Evolutionary conservation across 495 filamentous ascomycete genomes (phyloP).

Genomic region (Daldinia caldariorum): DNA sequence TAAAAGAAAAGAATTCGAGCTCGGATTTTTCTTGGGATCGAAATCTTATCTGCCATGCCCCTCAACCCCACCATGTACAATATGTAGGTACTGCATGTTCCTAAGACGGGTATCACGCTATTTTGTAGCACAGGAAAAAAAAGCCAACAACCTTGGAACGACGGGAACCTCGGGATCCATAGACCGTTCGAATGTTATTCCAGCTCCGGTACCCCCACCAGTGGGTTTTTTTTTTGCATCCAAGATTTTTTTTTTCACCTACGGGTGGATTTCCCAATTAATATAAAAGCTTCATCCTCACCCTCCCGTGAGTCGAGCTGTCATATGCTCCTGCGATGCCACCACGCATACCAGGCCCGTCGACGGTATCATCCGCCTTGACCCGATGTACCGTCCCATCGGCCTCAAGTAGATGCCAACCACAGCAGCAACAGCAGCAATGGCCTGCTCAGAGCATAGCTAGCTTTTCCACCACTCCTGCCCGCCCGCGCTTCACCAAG

Average conservation of each 20-base stretch:
- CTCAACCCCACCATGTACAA: neutral
- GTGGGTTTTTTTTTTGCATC: neutral
- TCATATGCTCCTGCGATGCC: constrained; percentile 41
- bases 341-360: constrained; percentile 39
- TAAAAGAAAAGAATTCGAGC: neutral
- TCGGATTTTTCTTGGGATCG: neutral
- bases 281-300: constrained; percentile 27
- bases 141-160: too few relatives aligned
- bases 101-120: too few relatives aligned
- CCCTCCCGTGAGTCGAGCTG: constrained; percentile 25
- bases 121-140: too few relatives aligned
- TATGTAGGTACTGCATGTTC: too few relatives aligned
- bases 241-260: constrained; percentile 10
- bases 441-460: constrained; percentile 18
- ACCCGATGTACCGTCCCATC: constrained; percentile 10
- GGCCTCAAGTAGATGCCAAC: neutral
- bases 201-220: constrained; percentile 14
- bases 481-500: constrained; percentile 39
- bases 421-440: constrained; percentile 12
- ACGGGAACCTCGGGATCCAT: too few relatives aligned
- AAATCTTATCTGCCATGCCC: neutral
- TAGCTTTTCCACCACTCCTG: constrained; percentile 45
- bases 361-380: constrained; percentile 26
- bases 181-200: constrained; percentile 5
- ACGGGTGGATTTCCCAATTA: neutral